Evolutionary conservation across 148 eudicot genomes (phyloP).

Genomic region (Camellia japonica): DNA sequence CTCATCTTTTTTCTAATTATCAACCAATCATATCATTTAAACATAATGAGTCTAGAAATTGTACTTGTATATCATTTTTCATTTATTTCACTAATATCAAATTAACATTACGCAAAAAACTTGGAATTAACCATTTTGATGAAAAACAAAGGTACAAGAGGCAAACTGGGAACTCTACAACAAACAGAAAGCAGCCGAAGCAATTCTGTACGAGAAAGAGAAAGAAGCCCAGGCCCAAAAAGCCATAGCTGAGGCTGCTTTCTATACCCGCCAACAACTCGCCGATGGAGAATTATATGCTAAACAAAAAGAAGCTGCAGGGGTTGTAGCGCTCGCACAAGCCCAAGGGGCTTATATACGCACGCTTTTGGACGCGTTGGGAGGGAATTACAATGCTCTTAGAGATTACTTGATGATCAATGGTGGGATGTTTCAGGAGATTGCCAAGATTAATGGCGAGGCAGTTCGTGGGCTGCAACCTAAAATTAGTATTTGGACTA

Average conservation of each 20-base stretch:
- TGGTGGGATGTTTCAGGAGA: constrained; percentile 48
- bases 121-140: background rate
- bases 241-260: constrained; percentile 37
- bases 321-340: constrained; percentile 26
- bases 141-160: constrained; percentile 47
- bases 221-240: constrained; percentile 35
- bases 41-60: too few relatives aligned
- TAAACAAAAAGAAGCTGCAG: constrained; percentile 41
- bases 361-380: constrained; percentile 8
- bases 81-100: background rate
- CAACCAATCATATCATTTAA: too few relatives aligned
- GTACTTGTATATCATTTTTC: too few relatives aligned
- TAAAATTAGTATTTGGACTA: constrained; percentile 61
- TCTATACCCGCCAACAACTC: constrained; percentile 36
- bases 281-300: constrained; percentile 41
- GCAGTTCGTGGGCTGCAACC: constrained; percentile 53
- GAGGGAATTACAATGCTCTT: constrained; percentile 42
- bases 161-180: constrained; percentile 62
- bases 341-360: constrained; percentile 36
- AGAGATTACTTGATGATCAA: constrained; percentile 67
- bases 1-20: too few relatives aligned
- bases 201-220: constrained; percentile 28
- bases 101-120: too few relatives aligned
- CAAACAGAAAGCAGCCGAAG: constrained; percentile 57
- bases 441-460: constrained; percentile 52